A percentile compares a stretch with the other conserved stretches of the same genome.
Conservation (phyloP, 192 early-diverging fungal species). For the Pilobolus umbonatus region DNA sequence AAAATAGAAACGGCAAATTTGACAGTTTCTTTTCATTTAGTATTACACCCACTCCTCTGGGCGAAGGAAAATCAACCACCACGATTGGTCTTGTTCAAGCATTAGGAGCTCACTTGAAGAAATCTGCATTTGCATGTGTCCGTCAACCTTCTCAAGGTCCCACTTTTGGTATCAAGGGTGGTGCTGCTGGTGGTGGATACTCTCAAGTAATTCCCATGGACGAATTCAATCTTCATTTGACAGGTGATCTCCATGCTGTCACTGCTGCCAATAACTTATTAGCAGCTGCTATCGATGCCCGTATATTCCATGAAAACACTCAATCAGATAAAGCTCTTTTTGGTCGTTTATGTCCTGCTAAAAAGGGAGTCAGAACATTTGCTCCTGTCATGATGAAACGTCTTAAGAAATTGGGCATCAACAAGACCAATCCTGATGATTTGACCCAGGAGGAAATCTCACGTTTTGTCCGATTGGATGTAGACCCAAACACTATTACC, state of each 20-base stretch:
- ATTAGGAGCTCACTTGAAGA: slow-evolving; percentile 87
- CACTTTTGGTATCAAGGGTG: slow-evolving; percentile 99
- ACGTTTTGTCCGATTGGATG: slow-evolving; percentile 86
- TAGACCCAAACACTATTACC: slow-evolving; percentile 90
- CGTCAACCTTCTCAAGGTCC: slow-evolving; percentile 99
- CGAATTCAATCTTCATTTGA: slow-evolving; percentile 98
- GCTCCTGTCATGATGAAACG: slow-evolving; percentile 84
- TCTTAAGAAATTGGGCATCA: slow-evolving; percentile 75
- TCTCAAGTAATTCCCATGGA: slow-evolving; percentile 99
- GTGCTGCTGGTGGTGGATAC: slow-evolving; percentile 96
- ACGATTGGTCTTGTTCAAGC: slow-evolving; percentile 94
- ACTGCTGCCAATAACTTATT: slow-evolving; percentile 96
- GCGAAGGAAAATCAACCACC: slow-evolving; percentile 98
- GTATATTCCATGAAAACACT: slow-evolving; percentile 96
- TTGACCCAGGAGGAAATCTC: slow-evolving; percentile 75
- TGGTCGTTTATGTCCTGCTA: slow-evolving; percentile 80
- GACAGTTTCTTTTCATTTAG: slow-evolving; percentile 23
- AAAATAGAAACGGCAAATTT: background rate
- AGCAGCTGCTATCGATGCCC: slow-evolving; percentile 95
- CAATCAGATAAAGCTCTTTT: slow-evolving; percentile 75
- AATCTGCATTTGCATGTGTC: slow-evolving; percentile 91
- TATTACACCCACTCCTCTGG: slow-evolving; percentile 97
- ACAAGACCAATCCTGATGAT: slow-evolving; percentile 70
- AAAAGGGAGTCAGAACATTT: slow-evolving; percentile 82
- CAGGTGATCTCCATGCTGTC: slow-evolving; percentile 98